Evolutionary conservation across 2,329 filamentous ascomycete genomes (phyloP).

Genomic region (Neoarthrinium moseri): DNA sequence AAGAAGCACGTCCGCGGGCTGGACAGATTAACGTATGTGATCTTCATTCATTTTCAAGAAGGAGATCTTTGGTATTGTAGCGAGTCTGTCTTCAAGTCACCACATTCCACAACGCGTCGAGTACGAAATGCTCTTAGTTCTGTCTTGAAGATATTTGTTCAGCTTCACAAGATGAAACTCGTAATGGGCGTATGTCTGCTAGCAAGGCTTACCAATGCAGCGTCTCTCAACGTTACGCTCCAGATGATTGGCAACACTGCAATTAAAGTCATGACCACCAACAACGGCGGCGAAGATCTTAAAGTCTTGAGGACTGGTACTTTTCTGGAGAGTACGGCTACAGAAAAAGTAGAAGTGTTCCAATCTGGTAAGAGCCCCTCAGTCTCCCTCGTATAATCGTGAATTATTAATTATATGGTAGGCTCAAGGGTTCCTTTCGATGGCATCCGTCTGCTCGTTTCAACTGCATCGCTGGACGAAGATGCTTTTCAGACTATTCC

Average conservation of each 20-base stretch:
- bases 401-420: neutral
- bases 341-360: slow-evolving; percentile 49
- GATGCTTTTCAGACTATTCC: slow-evolving; percentile 11
- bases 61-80: no score
- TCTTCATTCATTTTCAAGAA: no score
- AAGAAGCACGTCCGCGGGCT: no score
- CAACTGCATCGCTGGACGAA: slow-evolving; percentile 7
- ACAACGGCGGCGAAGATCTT: slow-evolving; percentile 43
- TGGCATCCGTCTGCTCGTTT: slow-evolving; percentile 9
- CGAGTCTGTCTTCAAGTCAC: no score
- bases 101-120: no score
- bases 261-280: slow-evolving; percentile 49
- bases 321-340: slow-evolving; percentile 44
- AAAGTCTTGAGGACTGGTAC: slow-evolving; percentile 50
- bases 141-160: no score
- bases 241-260: slow-evolving; percentile 45
- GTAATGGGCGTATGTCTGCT: slow-evolving; percentile 31
- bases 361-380: slow-evolving; percentile 31
- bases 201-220: slow-evolving; percentile 32
- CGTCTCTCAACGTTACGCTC: slow-evolving; percentile 32
- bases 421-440: slow-evolving; percentile 10
- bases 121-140: no score
- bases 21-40: no score
- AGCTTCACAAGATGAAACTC: slow-evolving; percentile 42
- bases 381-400: no score